Base-by-base conservation (phyloP, 2,329 filamentous ascomycete species). In the Neofusicoccum parvum region DNA sequence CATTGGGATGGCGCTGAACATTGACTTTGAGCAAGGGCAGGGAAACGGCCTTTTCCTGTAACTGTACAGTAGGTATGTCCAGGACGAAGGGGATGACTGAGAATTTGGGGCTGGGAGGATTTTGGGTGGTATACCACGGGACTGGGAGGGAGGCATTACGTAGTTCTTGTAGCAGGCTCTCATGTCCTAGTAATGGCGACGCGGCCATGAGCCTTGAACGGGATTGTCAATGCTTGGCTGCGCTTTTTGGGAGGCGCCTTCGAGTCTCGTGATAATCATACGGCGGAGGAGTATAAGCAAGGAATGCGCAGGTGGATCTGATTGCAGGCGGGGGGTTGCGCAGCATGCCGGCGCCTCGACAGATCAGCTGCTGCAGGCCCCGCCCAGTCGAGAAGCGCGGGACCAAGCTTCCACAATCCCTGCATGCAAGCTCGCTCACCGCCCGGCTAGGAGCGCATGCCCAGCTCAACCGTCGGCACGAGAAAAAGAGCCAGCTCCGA, bases 401-500 rank as follows among this genome's bases (percentile, higher is more conserved):
- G 10, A 49, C 37, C 37, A 48, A 60, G 43, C 56, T 60, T 17
- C 43, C 23, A 3, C 34, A 32, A 59, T 59, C 54, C 54, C 54
- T 59, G 54, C 41, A 17, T 32, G 15, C 41, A 48, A 37, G 56
- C 43, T 23, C 43, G 41, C 56, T 60, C 56, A 60, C 56, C 56
- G 56, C 56, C 56, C 56, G 43, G 15, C 7, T 32, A 23, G 41
- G 12, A 34, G 23, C 32, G 27, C 39, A 39, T 46, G 56, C 56
- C 53, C 53, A 58, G 54, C 41, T 32, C 56, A 60, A 49, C 43
- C 32, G 32, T 60, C 56, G 56, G 56, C 43, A 48, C 48, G 32
- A 60, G 56, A 60, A 60, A 60, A 60, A 60, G 43, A 20, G 10
- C 54, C 56, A 60, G 56, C 56, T 37, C 56, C 56, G 56, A 59